Evolutionary conservation across 306 rosid genomes (phyloP), one percentile per base, ranked within the genome.

Genomic region (Mimosa bimucronata): DNA sequence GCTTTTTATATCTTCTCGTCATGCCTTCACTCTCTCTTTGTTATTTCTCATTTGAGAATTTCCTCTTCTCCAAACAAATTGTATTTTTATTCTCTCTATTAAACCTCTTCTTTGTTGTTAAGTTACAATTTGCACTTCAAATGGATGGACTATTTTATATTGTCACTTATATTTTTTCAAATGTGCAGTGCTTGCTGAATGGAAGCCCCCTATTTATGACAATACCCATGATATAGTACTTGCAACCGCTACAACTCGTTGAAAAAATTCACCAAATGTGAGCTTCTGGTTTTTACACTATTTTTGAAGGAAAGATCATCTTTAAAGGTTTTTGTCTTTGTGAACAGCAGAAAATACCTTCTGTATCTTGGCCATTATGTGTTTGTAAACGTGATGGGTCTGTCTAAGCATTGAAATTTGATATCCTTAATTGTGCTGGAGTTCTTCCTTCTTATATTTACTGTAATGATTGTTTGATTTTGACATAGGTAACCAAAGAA

Each of bases 201-300:
- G 97, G 97, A 93, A 93, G 83, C 97, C 97, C 79, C 97, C 97
- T 9, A 92, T 93, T 42, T 93, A 93, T 79, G 97, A 93, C 71
- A 93, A 93, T 78, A 80, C 88, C 14, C 81, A 78, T 77, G 97
- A 97, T 58, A 86, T 93, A 45, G 86, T 82, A 71, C 89, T 92
- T 77, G 91, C 89, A 45, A 86, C 97, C 40, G 97, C 97, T 82
- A 78, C 97, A 75, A 93, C 97, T 6, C 92, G 94, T 30, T 92
- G 94, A 9, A n/a, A n/a, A n/a, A 93, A 91, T 87, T 91, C 97
- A 61, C 97, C 97, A 11, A 93, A 93, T 83, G 97, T 93, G 82
- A 84, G 88, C 64, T 85, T 80, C 62, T 79, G 61, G 23, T 28
- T 74, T 77, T 42, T 30, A 52, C 58, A 15, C 55, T 19, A 11